These are phyloP conservation scores for Dichotomocladium elegans DNA, from an alignment of 371 early-diverging fungal genomes.

Conservation along the genomic window DNA sequence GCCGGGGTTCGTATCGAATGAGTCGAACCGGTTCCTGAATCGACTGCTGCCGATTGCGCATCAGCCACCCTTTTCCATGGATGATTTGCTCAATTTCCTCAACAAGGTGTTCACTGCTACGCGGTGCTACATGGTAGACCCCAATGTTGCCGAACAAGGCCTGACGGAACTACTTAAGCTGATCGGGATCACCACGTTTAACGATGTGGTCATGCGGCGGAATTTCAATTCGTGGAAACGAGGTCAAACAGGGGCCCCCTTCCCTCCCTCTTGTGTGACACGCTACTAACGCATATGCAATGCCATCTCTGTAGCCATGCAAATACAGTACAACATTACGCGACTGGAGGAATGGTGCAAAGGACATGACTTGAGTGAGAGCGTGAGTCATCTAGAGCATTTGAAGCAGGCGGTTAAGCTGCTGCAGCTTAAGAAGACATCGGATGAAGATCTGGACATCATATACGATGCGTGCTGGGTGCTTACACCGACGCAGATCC, in stretches of 20 bases:
- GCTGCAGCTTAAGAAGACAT: slow-evolving; percentile 90
- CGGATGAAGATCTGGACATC: slow-evolving; percentile 87
- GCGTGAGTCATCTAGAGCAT: slow-evolving; percentile 85
- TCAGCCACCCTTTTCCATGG: slow-evolving; percentile 81
- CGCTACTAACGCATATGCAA: background rate
- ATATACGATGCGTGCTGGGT: slow-evolving; percentile 96
- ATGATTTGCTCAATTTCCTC: slow-evolving; percentile 88
- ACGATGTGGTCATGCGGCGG: slow-evolving; percentile 89
- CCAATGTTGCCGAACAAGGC: slow-evolving; percentile 73
- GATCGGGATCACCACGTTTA: slow-evolving; percentile 91
- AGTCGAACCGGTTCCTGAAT: slow-evolving; percentile 77
- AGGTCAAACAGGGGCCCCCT: slow-evolving; percentile 35
- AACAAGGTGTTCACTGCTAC: slow-evolving; percentile 88
- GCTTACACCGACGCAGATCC: slow-evolving; percentile 91
- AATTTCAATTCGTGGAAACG: slow-evolving; percentile 89
- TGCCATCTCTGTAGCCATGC: slow-evolving; percentile 57
- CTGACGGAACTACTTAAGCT: slow-evolving; percentile 86
- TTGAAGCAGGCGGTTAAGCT: slow-evolving; percentile 94
- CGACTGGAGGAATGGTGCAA: slow-evolving; percentile 97
- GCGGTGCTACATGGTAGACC: slow-evolving; percentile 93
- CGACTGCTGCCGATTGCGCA: slow-evolving; percentile 70
- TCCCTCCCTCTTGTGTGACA: background rate
- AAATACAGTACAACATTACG: slow-evolving; percentile 96
- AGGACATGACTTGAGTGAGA: slow-evolving; percentile 85
- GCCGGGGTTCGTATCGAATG: slow-evolving; percentile 87